Base-by-base conservation (phyloP, 352 stramenopile species). In the Thraustotheca clavata region DNA sequence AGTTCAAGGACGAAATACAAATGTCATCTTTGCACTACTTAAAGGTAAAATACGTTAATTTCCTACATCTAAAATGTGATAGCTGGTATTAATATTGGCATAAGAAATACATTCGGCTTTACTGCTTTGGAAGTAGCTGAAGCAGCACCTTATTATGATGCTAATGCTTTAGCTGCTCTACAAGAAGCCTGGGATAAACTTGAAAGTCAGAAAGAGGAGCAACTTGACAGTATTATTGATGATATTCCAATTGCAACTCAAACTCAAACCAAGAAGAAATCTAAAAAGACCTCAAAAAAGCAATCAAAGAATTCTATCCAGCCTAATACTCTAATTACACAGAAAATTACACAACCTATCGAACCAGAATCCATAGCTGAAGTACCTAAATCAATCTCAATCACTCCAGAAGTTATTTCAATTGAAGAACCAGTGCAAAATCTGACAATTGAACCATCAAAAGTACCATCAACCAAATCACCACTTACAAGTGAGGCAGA, bases 1-100 rank as follows among this genome's bases (percentile, higher is more conserved):
- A 6, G 69, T 94, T 4, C 68, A 89, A 40, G 88, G 75, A 16
- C 67, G 79, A 35, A 94, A 90, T 48, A 12, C 46, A 22, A 32
- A 47, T 36, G 82, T 70, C 1, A 72, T 91, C 0, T 27, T 76
- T 11, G 70, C 69, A 9, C 68, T 83, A 22, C 46, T 78, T 46
- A 29, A 40, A 49, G 74, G 68, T 59, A 60, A 11, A 27, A 67
- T 41, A 75, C 39, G 59, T 73, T n/a, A 7, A 36, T 34, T 59
- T 59, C 16, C 47, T 6, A n/a, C 31, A 54, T 67, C 8, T 55
- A 69, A n/a, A 57, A 73, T 29, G 26, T 70, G 34, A 67, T 71
- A 74, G 32, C 79, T 69, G 14, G 70, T 73, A 33, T 54, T 40
- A 40, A 70, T 27, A 32, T 68, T 16, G 32, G 36, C 3, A 26